These are phyloP conservation scores for Pseudogymnoascus verrucosus DNA, from an alignment of 2,329 filamentous ascomycete genomes.

Conservation along the genomic window DNA sequence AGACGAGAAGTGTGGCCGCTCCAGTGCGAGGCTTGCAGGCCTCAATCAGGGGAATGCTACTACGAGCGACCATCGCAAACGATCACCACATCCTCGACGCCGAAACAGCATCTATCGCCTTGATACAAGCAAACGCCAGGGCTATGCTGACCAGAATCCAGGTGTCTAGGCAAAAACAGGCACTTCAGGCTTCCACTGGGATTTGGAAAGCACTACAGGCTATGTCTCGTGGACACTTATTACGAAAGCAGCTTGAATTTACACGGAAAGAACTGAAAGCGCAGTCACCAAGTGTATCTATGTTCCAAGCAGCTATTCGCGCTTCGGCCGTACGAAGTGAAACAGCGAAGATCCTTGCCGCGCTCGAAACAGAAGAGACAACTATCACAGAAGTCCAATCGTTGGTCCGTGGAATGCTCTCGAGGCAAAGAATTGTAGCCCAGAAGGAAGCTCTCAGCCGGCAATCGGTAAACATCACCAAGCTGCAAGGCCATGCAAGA, in stretches of 20 bases:
- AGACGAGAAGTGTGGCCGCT: slow-evolving; percentile 43
- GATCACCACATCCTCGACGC: slow-evolving; percentile 28
- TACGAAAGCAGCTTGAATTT: slow-evolving; percentile 37
- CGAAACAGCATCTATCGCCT: slow-evolving; percentile 41
- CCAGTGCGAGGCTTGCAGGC: slow-evolving; percentile 56
- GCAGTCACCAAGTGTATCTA: slow-evolving; percentile 30
- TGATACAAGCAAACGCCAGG: slow-evolving; percentile 59
- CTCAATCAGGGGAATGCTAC: slow-evolving; percentile 57
- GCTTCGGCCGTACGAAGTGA: slow-evolving; percentile 47
- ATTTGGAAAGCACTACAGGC: slow-evolving; percentile 43
- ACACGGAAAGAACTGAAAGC: slow-evolving; percentile 47
- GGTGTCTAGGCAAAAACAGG: slow-evolving; percentile 42
- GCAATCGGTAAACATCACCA: slow-evolving; percentile 47
- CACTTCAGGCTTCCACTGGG: slow-evolving; percentile 41
- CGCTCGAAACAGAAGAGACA: slow-evolving; percentile 38
- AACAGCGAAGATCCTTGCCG: slow-evolving; percentile 40
- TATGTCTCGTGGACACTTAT: slow-evolving; percentile 35
- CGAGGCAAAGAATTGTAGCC: slow-evolving; percentile 41
- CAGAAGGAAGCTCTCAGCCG: slow-evolving; percentile 49
- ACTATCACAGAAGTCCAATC: slow-evolving; percentile 48
- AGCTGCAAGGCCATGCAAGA: slow-evolving; percentile 59
- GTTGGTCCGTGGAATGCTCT: slow-evolving; percentile 52
- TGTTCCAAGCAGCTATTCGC: slow-evolving; percentile 33
- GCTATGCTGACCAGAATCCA: slow-evolving; percentile 52
- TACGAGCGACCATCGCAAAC: slow-evolving; percentile 46